These are phyloP conservation scores for Oryza officinalis DNA, from an alignment of 176 grass and related monocot genomes.

Conservation along the genomic window DNA sequence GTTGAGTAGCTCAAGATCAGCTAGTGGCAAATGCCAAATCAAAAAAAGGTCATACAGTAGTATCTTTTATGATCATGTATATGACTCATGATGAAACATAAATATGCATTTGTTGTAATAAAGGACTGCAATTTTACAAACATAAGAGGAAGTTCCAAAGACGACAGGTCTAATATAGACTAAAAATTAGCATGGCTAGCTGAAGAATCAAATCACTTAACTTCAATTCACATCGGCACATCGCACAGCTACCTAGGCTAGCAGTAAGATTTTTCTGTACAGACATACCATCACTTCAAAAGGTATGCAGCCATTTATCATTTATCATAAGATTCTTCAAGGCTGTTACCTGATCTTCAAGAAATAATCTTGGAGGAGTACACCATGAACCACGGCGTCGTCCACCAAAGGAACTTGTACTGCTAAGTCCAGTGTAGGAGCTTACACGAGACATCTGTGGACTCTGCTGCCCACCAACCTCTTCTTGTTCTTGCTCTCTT, in stretches of 20 bases:
- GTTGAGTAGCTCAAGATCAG: conserved; percentile 34
- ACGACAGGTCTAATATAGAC: conserved; percentile 11
- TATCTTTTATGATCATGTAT: conserved; percentile 10
- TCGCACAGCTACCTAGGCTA: not conserved
- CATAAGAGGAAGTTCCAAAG: not conserved
- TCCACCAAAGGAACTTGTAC: conserved; percentile 89
- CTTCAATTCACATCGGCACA: not conserved
- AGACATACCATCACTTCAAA: not conserved
- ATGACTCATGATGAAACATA: not conserved
- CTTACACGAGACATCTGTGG: conserved; percentile 93
- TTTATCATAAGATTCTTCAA: not conserved
- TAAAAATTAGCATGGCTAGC: not conserved
- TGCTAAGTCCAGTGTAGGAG: conserved; percentile 95
- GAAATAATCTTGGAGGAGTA: conserved; percentile 88
- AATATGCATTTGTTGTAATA: conserved; percentile 30
- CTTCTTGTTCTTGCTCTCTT: conserved; percentile 96
- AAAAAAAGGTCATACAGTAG: not conserved
- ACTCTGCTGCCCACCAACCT: conserved; percentile 74
- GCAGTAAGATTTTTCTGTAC: not conserved
- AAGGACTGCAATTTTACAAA: conserved; percentile 13
- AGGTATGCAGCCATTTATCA: not conserved
- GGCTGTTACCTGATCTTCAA: conserved; percentile 86
- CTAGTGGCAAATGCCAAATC: not conserved
- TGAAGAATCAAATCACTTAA: not conserved
- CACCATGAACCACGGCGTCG: conserved; percentile 89